Conservation (phyloP, 23 red algal species). For the Chondrus crispus region DNA sequence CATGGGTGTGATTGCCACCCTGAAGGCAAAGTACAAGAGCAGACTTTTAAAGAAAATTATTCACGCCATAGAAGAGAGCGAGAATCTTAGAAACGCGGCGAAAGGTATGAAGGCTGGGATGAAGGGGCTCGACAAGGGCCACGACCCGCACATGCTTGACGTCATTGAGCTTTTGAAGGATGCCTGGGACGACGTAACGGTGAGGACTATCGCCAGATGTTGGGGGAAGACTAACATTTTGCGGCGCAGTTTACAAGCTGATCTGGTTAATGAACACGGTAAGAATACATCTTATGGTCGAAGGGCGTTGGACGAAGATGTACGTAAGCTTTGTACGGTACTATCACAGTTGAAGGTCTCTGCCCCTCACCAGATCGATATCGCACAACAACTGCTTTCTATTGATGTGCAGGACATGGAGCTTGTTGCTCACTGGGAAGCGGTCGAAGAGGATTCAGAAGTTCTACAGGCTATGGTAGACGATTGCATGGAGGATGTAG, state of each 20-base stretch:
- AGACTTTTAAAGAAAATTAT: background rate
- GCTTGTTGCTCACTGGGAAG: background rate
- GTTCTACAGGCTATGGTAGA: background rate
- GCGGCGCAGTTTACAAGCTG: background rate
- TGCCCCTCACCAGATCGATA: too few species aligned
- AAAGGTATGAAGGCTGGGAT: background rate
- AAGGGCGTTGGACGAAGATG: background rate
- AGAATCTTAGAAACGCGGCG: background rate
- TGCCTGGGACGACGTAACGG: background rate
- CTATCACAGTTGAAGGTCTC: background rate
- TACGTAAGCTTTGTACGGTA: background rate
- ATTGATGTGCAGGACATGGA: too few species aligned
- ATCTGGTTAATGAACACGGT: background rate
- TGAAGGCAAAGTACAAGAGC: background rate
- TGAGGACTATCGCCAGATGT: background rate
- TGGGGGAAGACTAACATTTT: conserved; percentile 12
- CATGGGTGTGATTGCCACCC: background rate
- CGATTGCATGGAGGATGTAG: too few species aligned
- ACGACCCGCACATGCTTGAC: background rate
- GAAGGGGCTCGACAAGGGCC: background rate
- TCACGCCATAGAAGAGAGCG: background rate
- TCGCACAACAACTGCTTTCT: too few species aligned
- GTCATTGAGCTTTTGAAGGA: background rate
- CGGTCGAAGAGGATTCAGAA: background rate
- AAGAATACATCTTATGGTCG: background rate